Evolutionary conservation across 2,329 filamentous ascomycete species (phyloP).

Genomic region (Grosmannia serpens): DNA sequence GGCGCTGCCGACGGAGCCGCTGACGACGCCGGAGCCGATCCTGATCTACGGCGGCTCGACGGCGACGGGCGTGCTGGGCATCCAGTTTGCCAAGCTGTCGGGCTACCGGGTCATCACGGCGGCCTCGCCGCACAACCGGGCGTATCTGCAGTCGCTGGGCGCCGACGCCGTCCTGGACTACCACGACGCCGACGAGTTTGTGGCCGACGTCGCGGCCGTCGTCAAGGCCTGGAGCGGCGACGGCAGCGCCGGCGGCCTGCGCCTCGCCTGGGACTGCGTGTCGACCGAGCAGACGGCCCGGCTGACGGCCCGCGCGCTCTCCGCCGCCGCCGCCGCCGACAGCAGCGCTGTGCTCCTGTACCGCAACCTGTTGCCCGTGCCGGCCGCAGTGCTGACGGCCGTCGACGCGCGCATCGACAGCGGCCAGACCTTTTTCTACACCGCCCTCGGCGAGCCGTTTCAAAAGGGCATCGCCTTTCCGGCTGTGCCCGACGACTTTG

Average conservation of each 20-base stretch:
- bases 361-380: slow-evolving; percentile 7
- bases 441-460: slow-evolving; percentile 21
- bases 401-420: slow-evolving; percentile 23
- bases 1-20: slow-evolving; percentile 28
- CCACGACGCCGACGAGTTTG: slow-evolving; percentile 14
- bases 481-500: slow-evolving; percentile 15
- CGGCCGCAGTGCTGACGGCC: slow-evolving; percentile 18
- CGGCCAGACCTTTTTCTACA: slow-evolving; percentile 20
- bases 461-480: slow-evolving; percentile 7
- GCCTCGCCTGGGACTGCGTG: slow-evolving; percentile 26
- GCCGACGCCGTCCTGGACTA: slow-evolving; percentile 37
- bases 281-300: slow-evolving; percentile 14
- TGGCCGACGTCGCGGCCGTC: slow-evolving; percentile 11
- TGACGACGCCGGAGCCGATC: slow-evolving; percentile 20
- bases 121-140: slow-evolving; percentile 25
- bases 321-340: not conserved
- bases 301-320: slow-evolving; percentile 18
- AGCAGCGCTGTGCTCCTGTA: slow-evolving; percentile 5
- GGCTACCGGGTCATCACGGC: slow-evolving; percentile 28
- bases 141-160: slow-evolving; percentile 28
- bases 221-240: slow-evolving; percentile 15
- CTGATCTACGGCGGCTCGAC: slow-evolving; percentile 39
- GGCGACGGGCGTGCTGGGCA: slow-evolving; percentile 41
- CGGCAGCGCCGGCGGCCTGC: slow-evolving; percentile 14
- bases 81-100: slow-evolving; percentile 31